Conservation (phyloP, 257 asterid species). For the Knoxia roxburghii region DNA sequence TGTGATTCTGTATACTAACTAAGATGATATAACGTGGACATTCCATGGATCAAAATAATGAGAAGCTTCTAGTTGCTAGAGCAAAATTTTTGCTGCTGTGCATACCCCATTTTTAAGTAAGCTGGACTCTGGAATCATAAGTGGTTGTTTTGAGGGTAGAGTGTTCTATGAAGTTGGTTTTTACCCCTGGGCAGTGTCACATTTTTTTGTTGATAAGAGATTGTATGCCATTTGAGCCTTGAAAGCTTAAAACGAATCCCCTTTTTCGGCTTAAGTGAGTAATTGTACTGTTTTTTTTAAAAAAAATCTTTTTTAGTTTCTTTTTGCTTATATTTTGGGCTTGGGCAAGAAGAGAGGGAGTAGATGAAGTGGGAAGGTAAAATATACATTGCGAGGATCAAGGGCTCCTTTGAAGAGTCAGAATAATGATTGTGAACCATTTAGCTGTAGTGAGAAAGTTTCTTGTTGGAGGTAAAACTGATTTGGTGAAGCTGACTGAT, state of each 20-base stretch:
- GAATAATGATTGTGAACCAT: neutral
- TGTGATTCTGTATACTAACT: neutral
- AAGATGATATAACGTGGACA: neutral
- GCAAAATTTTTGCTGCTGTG: neutral
- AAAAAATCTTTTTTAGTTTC: no score
- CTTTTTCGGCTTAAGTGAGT: no score
- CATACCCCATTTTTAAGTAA: neutral
- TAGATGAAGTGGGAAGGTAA: neutral
- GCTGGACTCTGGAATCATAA: neutral
- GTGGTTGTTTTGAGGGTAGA: neutral
- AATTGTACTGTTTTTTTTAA: neutral
- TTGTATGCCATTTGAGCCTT: neutral
- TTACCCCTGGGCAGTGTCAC: no score
- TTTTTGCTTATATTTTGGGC: neutral
- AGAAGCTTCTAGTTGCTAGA: neutral
- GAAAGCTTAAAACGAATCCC: neutral
- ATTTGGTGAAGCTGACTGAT: neutral
- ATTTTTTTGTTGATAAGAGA: neutral
- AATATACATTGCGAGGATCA: neutral
- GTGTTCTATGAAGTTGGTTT: neutral
- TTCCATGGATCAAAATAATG: neutral
- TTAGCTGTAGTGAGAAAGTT: neutral
- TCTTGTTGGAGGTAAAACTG: neutral
- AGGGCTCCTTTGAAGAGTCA: neutral
- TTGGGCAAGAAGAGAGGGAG: neutral